phyloP scores from a whole-genome alignment of 2,329 filamentous ascomycete species.

The Westerdykella aurantiaca region DNA sequence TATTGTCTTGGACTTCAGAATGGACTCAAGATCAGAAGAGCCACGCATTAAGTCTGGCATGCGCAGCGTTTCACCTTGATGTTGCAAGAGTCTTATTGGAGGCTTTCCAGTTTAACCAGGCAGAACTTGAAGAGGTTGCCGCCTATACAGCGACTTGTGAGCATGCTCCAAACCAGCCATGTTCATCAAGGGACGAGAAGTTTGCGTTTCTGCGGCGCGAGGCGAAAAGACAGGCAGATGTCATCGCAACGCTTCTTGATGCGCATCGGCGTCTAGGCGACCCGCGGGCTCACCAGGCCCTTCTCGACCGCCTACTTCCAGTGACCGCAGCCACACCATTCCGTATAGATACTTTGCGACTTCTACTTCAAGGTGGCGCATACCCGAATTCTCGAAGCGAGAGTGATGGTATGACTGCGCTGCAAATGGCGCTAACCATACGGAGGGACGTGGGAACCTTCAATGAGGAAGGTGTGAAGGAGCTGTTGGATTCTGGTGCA shows the following conservation, averaged over 20 bases:
- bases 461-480: background rate
- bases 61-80: background rate
- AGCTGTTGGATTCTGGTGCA: constrained; percentile 1
- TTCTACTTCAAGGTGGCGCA: constrained; percentile 1
- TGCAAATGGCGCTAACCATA: constrained; percentile 1
- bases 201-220: too few relatives aligned
- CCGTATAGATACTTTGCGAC: constrained; percentile 2
- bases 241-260: too few relatives aligned
- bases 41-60: background rate
- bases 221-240: too few relatives aligned
- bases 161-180: too few relatives aligned
- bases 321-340: background rate
- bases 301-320: constrained; percentile 2
- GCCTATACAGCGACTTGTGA: too few relatives aligned
- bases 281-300: background rate
- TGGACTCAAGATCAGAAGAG: too few relatives aligned
- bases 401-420: constrained; percentile 1
- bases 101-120: too few relatives aligned
- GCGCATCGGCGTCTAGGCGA: too few relatives aligned
- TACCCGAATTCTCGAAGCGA: constrained; percentile 1
- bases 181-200: too few relatives aligned
- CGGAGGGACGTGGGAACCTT: background rate
- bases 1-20: too few relatives aligned
- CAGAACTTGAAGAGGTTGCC: too few relatives aligned
- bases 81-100: too few relatives aligned